These are phyloP conservation scores for Termitomyces sp. DNA, from an alignment of 768 basidiomycete genomes.

Conservation along the genomic window DNA sequence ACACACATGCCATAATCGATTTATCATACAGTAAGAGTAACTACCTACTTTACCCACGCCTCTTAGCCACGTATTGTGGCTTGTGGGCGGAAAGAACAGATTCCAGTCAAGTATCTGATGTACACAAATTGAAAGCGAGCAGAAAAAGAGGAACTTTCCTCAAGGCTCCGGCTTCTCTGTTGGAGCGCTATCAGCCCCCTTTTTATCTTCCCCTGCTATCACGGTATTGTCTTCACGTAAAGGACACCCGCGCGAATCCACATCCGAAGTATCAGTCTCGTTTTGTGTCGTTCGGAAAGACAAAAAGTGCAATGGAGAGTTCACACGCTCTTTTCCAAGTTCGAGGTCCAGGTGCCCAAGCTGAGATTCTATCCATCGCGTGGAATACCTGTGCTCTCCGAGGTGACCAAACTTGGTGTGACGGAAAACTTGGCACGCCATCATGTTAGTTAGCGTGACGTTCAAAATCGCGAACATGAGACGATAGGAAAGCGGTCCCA, in stretches of 20 bases:
- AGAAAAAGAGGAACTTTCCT: background rate
- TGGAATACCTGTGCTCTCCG: slow-evolving; percentile 2
- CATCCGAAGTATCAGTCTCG: background rate
- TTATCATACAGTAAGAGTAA: too few species aligned
- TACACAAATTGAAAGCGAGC: background rate
- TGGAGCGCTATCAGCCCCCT: background rate
- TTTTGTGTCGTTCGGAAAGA: background rate
- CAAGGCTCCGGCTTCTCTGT: background rate
- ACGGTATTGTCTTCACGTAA: background rate
- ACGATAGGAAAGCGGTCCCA: slow-evolving; percentile 5
- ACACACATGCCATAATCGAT: too few species aligned
- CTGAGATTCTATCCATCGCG: slow-evolving; percentile 6
- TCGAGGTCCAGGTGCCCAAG: slow-evolving; percentile 4
- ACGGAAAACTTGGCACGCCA: slow-evolving; percentile 13
- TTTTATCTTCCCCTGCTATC: background rate
- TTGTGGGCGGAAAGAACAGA: too few species aligned
- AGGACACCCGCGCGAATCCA: background rate
- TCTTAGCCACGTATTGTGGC: too few species aligned
- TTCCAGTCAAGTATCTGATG: too few species aligned
- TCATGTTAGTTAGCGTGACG: slow-evolving; percentile 13
- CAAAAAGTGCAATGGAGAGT: background rate
- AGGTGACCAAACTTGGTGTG: slow-evolving; percentile 10
- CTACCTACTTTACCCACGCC: too few species aligned
- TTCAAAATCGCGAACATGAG: slow-evolving; percentile 8
- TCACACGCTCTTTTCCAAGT: background rate